These are phyloP conservation scores for Apiospora saccharicola DNA, from an alignment of 2,329 filamentous ascomycete species.

Conservation along the genomic window DNA sequence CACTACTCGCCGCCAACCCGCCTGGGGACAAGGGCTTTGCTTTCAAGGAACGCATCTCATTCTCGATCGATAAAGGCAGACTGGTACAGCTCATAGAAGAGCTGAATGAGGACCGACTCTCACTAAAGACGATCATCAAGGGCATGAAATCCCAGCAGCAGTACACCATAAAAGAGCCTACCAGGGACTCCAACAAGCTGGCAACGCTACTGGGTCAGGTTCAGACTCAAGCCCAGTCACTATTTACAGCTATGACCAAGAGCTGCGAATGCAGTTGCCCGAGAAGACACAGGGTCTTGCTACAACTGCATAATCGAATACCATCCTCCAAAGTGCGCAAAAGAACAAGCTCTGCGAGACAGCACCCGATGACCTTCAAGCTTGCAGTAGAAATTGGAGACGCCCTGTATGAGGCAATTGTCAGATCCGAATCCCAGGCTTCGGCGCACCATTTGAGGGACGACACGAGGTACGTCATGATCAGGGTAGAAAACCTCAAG, in stretches of 20 bases:
- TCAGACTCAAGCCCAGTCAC: neutral
- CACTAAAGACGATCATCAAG: constrained; percentile 27
- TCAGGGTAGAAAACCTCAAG: neutral
- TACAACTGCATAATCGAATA: neutral
- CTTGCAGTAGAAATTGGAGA: neutral
- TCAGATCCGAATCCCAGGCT: neutral
- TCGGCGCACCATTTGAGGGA: neutral
- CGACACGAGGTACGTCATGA: neutral
- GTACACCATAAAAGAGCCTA: constrained; percentile 12
- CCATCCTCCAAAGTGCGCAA: neutral
- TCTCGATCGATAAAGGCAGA: constrained; percentile 24
- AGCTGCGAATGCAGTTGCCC: neutral
- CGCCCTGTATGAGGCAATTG: neutral
- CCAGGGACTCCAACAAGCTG: neutral
- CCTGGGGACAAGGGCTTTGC: constrained; percentile 10
- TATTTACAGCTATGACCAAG: neutral
- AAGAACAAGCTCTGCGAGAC: neutral
- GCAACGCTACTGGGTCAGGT: neutral
- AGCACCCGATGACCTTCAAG: neutral
- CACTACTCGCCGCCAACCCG: neutral
- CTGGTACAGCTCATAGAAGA: constrained; percentile 24
- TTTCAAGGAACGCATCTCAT: constrained; percentile 22
- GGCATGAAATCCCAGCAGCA: constrained; percentile 26
- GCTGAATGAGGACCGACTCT: constrained; percentile 24
- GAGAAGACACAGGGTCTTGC: neutral